phyloP scores from a whole-genome alignment of 192 early-diverging fungal genomes.

The Gamsiella multidivaricata region DNA sequence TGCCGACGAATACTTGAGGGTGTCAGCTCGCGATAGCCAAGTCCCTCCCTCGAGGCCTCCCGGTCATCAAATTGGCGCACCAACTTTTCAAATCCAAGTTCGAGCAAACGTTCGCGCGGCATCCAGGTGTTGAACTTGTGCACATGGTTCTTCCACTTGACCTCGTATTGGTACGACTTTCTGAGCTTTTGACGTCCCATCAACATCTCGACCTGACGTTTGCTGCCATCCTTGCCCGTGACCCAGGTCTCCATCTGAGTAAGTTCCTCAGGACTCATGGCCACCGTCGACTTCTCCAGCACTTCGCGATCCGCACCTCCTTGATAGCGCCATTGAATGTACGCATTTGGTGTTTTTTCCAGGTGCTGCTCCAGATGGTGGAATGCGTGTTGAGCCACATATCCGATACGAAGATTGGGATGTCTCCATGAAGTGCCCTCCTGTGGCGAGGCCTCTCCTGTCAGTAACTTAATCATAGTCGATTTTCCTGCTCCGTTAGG shows the following conservation, averaged over 20 bases:
- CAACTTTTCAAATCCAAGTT: slow-evolving; percentile 79
- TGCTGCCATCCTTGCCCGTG: slow-evolving; percentile 62
- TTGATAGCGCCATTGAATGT: slow-evolving; percentile 86
- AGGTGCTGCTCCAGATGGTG: slow-evolving; percentile 87
- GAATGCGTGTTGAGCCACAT: slow-evolving; percentile 90
- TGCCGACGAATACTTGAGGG: slow-evolving; percentile 73
- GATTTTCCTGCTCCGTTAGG: slow-evolving; percentile 91
- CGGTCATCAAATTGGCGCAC: slow-evolving; percentile 83
- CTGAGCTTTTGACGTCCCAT: slow-evolving; percentile 82
- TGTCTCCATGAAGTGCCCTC: slow-evolving; percentile 81
- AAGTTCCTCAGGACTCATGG: slow-evolving; percentile 74
- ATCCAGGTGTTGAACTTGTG: slow-evolving; percentile 79
- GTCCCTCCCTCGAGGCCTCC: slow-evolving; percentile 79
- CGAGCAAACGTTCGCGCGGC: slow-evolving; percentile 73
- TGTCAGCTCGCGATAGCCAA: slow-evolving; percentile 78
- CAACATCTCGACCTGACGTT: slow-evolving; percentile 69
- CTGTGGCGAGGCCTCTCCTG: slow-evolving; percentile 77
- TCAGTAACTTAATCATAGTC: slow-evolving; percentile 84
- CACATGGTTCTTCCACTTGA: slow-evolving; percentile 75
- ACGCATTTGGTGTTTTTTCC: slow-evolving; percentile 86
- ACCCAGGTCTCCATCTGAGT: slow-evolving; percentile 71
- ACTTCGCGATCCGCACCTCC: slow-evolving; percentile 83
- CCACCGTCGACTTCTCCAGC: slow-evolving; percentile 74
- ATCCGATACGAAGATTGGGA: slow-evolving; percentile 86
- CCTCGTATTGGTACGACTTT: slow-evolving; percentile 84